phyloP scores from a whole-genome alignment of 495 filamentous ascomycete species.

The Penicillium dipodomyicola region DNA sequence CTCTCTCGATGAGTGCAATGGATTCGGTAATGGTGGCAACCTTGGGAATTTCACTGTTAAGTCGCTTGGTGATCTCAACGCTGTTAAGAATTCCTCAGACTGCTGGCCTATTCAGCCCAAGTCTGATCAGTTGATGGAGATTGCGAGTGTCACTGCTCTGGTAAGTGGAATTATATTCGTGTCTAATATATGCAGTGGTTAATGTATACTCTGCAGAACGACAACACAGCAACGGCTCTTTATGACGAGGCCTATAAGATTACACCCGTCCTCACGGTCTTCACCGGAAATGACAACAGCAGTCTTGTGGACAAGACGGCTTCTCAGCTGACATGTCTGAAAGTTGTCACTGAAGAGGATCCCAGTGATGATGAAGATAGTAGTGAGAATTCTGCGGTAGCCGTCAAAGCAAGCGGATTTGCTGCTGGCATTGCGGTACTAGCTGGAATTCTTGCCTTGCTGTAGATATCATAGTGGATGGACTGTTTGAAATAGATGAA shows the following conservation, averaged over 20 bases:
- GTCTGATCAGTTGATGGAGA: neutral
- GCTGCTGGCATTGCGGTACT: neutral
- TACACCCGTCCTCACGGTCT: neutral
- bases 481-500: neutral
- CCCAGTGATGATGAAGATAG: neutral
- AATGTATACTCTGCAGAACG: neutral
- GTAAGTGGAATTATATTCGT: neutral
- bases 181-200: neutral
- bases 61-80: neutral
- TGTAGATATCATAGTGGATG: neutral
- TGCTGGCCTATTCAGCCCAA: constrained; percentile 2
- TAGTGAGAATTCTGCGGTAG: neutral
- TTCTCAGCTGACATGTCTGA: constrained; percentile 4
- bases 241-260: neutral
- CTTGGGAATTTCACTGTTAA: neutral
- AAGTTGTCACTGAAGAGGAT: neutral
- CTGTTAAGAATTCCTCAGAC: neutral
- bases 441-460: neutral
- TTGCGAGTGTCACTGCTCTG: neutral
- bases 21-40: neutral
- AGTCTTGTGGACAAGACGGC: neutral
- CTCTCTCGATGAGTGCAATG: neutral
- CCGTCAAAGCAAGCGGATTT: neutral
- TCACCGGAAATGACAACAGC: neutral
- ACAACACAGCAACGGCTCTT: neutral